Conservation (phyloP, 2,329 filamentous ascomycete species). For the Ceratocystis albifundus region DNA sequence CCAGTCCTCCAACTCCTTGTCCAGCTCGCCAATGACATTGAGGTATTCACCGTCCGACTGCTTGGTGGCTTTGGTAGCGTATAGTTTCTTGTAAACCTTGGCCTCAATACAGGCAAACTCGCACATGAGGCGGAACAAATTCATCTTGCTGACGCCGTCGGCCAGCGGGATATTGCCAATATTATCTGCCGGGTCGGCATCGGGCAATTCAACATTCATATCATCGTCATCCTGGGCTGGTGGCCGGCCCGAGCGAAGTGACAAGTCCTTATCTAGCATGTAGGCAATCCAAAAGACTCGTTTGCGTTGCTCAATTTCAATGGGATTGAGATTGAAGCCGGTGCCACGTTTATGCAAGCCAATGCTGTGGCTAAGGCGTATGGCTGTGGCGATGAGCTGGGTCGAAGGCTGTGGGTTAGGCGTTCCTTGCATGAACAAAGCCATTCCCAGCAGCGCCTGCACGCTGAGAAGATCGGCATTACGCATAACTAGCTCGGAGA, state of each 20-base stretch:
- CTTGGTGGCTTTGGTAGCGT: slow-evolving; percentile 83
- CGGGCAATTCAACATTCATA: slow-evolving; percentile 93
- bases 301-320: slow-evolving; percentile 81
- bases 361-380: slow-evolving; percentile 83
- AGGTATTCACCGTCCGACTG: slow-evolving; percentile 86
- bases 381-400: slow-evolving; percentile 79
- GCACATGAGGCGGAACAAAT: slow-evolving; percentile 86
- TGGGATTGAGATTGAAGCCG: slow-evolving; percentile 82
- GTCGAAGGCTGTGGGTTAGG: slow-evolving; percentile 93
- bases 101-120: slow-evolving; percentile 86
- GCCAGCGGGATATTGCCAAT: slow-evolving; percentile 87
- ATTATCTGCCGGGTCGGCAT: slow-evolving; percentile 79
- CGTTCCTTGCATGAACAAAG: slow-evolving; percentile 87
- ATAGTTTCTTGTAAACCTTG: slow-evolving; percentile 84
- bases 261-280: slow-evolving; percentile 53
- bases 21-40: slow-evolving; percentile 90
- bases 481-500: slow-evolving; percentile 85
- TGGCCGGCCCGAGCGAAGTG: slow-evolving; percentile 47
- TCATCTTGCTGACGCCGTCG: slow-evolving; percentile 84
- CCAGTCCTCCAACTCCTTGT: slow-evolving; percentile 83
- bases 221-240: slow-evolving; percentile 54
- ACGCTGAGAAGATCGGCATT: slow-evolving; percentile 93
- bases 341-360: slow-evolving; percentile 88
- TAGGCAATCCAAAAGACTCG: slow-evolving; percentile 56
- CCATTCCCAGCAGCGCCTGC: slow-evolving; percentile 86